Conservation (phyloP, 345 rosid genomes). For the Tarenaya hassleriana region DNA sequence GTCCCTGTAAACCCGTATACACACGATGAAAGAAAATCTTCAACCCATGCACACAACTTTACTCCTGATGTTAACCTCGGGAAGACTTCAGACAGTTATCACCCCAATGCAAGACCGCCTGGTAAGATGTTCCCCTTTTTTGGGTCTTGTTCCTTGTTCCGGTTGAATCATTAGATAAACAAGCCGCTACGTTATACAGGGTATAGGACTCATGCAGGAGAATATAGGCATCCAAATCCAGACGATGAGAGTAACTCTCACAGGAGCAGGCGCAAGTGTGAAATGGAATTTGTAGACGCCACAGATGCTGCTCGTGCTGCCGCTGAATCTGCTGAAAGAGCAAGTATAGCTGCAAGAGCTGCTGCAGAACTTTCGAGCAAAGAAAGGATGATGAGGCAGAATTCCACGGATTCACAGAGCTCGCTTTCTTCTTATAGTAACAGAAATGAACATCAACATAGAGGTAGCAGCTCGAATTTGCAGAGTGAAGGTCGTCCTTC, state of each 20-base stretch:
- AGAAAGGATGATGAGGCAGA: constrained; percentile 33
- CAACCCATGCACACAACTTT: constrained; percentile 27
- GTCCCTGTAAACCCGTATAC: constrained; percentile 23
- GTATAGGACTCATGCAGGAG: constrained; percentile 32
- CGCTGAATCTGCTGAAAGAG: constrained; percentile 95
- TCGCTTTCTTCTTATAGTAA: constrained; percentile 18
- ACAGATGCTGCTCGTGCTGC: constrained; percentile 90
- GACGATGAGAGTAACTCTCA: constrained; percentile 29
- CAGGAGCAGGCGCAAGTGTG: constrained; percentile 32
- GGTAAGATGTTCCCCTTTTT: constrained; percentile 29
- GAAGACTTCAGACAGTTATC: constrained; percentile 17
- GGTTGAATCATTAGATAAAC: constrained; percentile 5
- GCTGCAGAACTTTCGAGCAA: constrained; percentile 86
- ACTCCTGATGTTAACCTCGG: constrained; percentile 20
- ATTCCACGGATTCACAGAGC: constrained; percentile 17
- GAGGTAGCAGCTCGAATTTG: constrained; percentile 21
- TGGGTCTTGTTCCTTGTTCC: neutral
- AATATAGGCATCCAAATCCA: constrained; percentile 35
- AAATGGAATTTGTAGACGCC: constrained; percentile 76
- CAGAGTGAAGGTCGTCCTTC: constrained; percentile 20
- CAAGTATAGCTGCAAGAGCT: constrained; percentile 91
- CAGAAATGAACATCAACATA: constrained; percentile 22
- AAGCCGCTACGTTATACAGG: constrained; percentile 31
- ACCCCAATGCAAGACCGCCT: constrained; percentile 28
- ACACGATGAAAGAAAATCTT: constrained; percentile 29